Percentiles rank a stretch among this genome's conserved stretches.
Conservation (phyloP, 768 basidiomycete species). For the Boletus reticuloceps region DNA sequence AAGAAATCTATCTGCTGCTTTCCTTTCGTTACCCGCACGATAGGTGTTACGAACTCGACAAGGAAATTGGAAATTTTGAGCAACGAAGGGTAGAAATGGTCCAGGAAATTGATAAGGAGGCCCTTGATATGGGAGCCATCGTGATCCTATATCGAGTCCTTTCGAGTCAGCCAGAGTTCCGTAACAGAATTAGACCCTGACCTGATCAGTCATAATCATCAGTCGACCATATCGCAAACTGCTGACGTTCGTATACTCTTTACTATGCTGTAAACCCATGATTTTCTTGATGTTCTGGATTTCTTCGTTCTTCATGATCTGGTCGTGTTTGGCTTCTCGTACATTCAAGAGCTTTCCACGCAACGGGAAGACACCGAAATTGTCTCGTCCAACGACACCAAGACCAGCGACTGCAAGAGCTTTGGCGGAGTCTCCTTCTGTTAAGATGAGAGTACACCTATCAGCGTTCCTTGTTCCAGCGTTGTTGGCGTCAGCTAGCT, state of each 20-base stretch:
- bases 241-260: slow-evolving; percentile 68
- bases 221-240: slow-evolving; percentile 88
- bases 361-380: slow-evolving; percentile 96
- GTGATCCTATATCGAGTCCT: slow-evolving; percentile 72
- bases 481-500: slow-evolving; percentile 96
- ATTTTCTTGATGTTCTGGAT: slow-evolving; percentile 98
- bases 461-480: slow-evolving; percentile 82
- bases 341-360: slow-evolving; percentile 97
- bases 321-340: slow-evolving; percentile 92
- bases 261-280: slow-evolving; percentile 92
- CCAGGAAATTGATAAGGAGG: slow-evolving; percentile 96
- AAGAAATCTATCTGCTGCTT: slow-evolving; percentile 85
- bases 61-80: slow-evolving; percentile 89
- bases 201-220: slow-evolving; percentile 99
- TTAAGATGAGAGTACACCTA: slow-evolving; percentile 92
- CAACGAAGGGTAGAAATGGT: slow-evolving; percentile 94
- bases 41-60: slow-evolving; percentile 98
- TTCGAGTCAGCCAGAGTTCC: not conserved
- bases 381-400: slow-evolving; percentile 91
- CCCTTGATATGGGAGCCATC: slow-evolving; percentile 99
- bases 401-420: slow-evolving; percentile 93
- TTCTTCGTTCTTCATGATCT: slow-evolving; percentile 98
- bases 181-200: slow-evolving; percentile 26
- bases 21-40: slow-evolving; percentile 89
- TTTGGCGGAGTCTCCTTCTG: slow-evolving; percentile 99